These are phyloP conservation scores for Mallotus japonicus DNA, from an alignment of 441 rosid species.

Conservation along the genomic window DNA sequence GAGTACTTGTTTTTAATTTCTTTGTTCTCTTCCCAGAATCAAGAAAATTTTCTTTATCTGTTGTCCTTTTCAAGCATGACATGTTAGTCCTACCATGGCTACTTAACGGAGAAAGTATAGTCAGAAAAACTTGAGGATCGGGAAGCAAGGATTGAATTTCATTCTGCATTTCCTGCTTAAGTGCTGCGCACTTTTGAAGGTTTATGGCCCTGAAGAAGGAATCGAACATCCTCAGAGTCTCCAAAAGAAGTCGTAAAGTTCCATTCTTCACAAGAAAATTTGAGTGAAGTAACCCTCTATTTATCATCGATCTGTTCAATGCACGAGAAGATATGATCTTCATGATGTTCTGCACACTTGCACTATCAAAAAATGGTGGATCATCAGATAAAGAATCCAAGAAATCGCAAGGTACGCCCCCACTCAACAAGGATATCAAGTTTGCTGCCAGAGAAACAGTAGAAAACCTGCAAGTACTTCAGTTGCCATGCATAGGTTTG, in stretches of 20 bases:
- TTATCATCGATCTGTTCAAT: slow-evolving; percentile 69
- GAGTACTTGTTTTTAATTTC: slow-evolving; percentile 41
- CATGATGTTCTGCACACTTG: slow-evolving; percentile 57
- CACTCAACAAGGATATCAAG: slow-evolving; percentile 59
- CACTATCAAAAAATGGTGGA: slow-evolving; percentile 42
- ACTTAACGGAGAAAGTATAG: slow-evolving; percentile 52
- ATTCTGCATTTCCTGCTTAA: slow-evolving; percentile 61
- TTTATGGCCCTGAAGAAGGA: slow-evolving; percentile 50
- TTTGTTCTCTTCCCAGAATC: slow-evolving; percentile 34
- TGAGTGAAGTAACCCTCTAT: slow-evolving; percentile 84
- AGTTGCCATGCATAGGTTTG: slow-evolving; percentile 35
- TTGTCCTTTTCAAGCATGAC: slow-evolving; percentile 50
- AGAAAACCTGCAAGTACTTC: slow-evolving; percentile 78
- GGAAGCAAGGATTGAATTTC: slow-evolving; percentile 71
- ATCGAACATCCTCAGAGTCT: slow-evolving; percentile 67
- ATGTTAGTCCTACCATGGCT: slow-evolving; percentile 31
- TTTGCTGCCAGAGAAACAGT: slow-evolving; percentile 78
- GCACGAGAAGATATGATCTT: slow-evolving; percentile 73
- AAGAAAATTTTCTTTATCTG: slow-evolving; percentile 34
- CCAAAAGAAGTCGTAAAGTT: slow-evolving; percentile 78
- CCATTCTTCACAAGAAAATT: slow-evolving; percentile 80
- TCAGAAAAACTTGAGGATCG: slow-evolving; percentile 78
- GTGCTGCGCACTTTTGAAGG: slow-evolving; percentile 40
- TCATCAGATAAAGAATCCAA: slow-evolving; percentile 40
- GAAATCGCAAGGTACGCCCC: slow-evolving; percentile 55